Evolutionary conservation across 2,329 filamentous ascomycete species (phyloP), one percentile per base, ranked within the genome.

Genomic region (Cordyceps farinosa): DNA sequence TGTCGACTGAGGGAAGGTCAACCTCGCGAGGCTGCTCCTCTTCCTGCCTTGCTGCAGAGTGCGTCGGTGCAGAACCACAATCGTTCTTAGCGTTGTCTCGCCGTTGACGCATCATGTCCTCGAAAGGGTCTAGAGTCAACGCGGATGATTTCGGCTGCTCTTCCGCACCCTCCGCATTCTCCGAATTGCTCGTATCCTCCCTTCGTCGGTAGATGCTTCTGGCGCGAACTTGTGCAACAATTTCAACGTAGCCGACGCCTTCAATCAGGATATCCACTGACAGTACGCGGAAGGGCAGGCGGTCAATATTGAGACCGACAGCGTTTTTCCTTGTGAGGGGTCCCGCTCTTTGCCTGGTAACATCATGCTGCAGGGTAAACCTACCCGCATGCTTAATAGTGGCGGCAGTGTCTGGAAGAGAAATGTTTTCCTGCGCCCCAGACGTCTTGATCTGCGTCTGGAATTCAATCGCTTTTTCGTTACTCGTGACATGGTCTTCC

Each of bases 241-340:
- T 75, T 76, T 99, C 95, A 2, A 99, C 84, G 90, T 96, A 99
- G 8, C 95, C 95, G 32, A 92, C 89, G 2, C 95, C 92, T 74
- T 98, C 94, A 56, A 99, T 87, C 15, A 99, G 79, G 30, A 99
- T 87, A 72, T 99, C 96, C 0, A 89, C 84, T 9, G 89, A 87
- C 65, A 95, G 82, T 2, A 98, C 87, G 15, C 85, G 84, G 75
- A 93, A 99, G 0, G 92, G 91, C 5, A 98, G 79, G 17, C 81
- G 78, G 2, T 91, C 87, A 0, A 89, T 82, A 62, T 84, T 86
- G 52, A 88, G 79, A 45, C 83, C 87, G 51, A 83, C 83, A 2
- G 85, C 90, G 56, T 84, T 80, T 64, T 81, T 84, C 38, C 82
- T 79, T 3, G 89, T 91, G 47, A 93, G 75, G 0, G 90, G 89